These are phyloP conservation scores for Zasmidium angulare DNA, from an alignment of 2,329 filamentous ascomycete genomes.

Conservation along the genomic window DNA sequence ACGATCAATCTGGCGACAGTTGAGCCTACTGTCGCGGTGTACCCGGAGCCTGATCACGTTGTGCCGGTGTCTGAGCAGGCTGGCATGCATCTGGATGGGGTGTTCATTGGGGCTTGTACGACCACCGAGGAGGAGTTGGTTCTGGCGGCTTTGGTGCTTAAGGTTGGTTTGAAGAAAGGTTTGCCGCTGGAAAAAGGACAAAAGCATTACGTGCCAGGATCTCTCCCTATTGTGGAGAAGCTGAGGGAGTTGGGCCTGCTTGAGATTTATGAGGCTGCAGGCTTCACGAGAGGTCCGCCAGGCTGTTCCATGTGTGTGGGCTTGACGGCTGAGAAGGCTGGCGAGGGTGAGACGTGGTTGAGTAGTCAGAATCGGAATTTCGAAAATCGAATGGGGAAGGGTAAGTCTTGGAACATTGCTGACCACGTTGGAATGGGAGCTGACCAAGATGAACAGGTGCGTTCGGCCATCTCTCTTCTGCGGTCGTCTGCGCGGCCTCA, in stretches of 20 bases:
- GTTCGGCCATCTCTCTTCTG: constrained; percentile 12
- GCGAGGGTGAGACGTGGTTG: constrained; percentile 6
- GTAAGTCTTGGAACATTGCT: no score
- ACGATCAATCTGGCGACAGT: constrained; percentile 7
- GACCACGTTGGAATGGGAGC: no score
- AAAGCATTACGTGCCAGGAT: constrained; percentile 9
- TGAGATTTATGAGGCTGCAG: constrained; percentile 6
- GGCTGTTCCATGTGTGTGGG: constrained; percentile 10
- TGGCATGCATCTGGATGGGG: constrained; percentile 10
- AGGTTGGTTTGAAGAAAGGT: constrained; percentile 3
- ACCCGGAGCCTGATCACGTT: constrained; percentile 13
- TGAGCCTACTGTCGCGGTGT: constrained; percentile 7
- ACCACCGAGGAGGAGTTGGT: constrained; percentile 17
- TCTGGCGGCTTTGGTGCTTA: constrained; percentile 7
- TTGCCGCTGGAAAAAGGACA: constrained; percentile 1
- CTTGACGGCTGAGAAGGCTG: constrained; percentile 9
- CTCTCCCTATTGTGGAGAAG: constrained; percentile 9
- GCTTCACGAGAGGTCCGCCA: constrained; percentile 5
- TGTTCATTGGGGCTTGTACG: constrained; percentile 17
- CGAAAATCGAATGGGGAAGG: constrained; percentile 13
- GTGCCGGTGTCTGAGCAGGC: constrained; percentile 2
- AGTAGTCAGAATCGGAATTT: constrained; percentile 14
- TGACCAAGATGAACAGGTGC: not conserved
- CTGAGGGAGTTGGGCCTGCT: constrained; percentile 4
- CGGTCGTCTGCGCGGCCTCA: constrained; percentile 8